Evolutionary conservation across 805 yeast genomes (phyloP).

Genomic region (Cyberlindnera xishuangbannaensis): DNA sequence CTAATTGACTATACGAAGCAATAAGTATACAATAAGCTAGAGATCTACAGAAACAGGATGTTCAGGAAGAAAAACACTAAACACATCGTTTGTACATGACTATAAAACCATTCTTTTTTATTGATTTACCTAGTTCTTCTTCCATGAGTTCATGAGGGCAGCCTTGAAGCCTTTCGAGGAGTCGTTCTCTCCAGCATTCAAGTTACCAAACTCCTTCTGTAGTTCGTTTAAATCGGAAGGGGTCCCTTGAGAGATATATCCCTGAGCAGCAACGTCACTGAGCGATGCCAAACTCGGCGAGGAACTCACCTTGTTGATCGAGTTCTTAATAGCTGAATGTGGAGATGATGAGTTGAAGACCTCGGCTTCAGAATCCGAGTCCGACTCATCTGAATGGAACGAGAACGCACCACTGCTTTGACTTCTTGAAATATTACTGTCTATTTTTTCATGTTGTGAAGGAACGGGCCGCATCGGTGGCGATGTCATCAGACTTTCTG

Average conservation of each 20-base stretch:
- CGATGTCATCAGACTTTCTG: constrained; percentile 4
- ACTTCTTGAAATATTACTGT: not conserved
- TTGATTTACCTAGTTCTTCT: too few relatives aligned
- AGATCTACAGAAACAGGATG: too few relatives aligned
- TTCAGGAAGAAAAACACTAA: too few relatives aligned
- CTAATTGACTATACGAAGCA: too few relatives aligned
- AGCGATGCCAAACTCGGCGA: constrained; percentile 39
- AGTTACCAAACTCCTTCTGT: constrained; percentile 15
- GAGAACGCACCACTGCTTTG: constrained; percentile 7
- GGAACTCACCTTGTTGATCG: constrained; percentile 17
- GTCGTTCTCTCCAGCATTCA: constrained; percentile 10
- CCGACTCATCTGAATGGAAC: constrained; percentile 21
- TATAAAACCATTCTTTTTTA: too few relatives aligned
- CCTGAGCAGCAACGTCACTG: constrained; percentile 46
- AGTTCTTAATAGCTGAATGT: too few relatives aligned
- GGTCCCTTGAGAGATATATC: constrained; percentile 26
- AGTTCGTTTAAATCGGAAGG: constrained; percentile 18
- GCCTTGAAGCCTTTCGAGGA: constrained; percentile 12
- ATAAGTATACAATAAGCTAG: too few relatives aligned
- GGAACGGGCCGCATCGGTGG: too few relatives aligned
- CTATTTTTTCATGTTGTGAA: too few relatives aligned
- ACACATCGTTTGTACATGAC: too few relatives aligned
- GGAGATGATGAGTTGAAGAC: too few relatives aligned
- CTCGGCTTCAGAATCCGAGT: constrained; percentile 25
- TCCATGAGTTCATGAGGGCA: constrained; percentile 21